Percentiles rank a stretch among this genome's conserved stretches.
Conservation (phyloP, 352 stramenopile species). For the Globisporangium canariense region DNA sequence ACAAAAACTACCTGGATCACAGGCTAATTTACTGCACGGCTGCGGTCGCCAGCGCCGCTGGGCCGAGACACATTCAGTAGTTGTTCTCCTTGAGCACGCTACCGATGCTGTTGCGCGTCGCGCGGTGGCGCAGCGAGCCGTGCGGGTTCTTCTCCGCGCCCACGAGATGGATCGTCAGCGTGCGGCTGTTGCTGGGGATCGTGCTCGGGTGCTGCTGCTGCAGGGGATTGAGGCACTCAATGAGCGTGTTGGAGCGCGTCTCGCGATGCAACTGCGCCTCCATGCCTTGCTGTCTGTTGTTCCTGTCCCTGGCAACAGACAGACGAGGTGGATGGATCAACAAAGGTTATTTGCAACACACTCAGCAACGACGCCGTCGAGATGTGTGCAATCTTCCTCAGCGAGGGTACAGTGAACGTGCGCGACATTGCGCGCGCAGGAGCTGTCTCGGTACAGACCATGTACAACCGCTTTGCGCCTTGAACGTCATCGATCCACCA, state of each 20-base stretch:
- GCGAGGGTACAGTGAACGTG: no score
- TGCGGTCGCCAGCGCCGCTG: not conserved
- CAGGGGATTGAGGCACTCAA: constrained; percentile 33
- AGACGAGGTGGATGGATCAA: no score
- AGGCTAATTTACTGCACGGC: not conserved
- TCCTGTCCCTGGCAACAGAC: no score
- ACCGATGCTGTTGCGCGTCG: constrained; percentile 54
- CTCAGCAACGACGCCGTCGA: no score
- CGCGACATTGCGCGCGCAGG: no score
- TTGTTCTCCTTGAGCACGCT: constrained; percentile 71
- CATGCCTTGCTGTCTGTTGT: not conserved
- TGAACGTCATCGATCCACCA: no score
- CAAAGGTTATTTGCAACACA: no score
- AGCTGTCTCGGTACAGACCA: no score
- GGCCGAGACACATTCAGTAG: constrained; percentile 79
- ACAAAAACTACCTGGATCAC: no score
- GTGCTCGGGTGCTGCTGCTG: constrained; percentile 10
- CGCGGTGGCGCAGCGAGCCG: constrained; percentile 37
- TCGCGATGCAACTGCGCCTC: constrained; percentile 11
- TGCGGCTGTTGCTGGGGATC: not conserved
- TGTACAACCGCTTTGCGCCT: no score
- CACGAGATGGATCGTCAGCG: constrained; percentile 62
- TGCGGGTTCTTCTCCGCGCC: constrained; percentile 68
- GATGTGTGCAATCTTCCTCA: no score
- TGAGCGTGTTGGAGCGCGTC: constrained; percentile 28